Conservation (phyloP, 495 filamentous ascomycete genomes). For the Chaetomium cochliodes region DNA sequence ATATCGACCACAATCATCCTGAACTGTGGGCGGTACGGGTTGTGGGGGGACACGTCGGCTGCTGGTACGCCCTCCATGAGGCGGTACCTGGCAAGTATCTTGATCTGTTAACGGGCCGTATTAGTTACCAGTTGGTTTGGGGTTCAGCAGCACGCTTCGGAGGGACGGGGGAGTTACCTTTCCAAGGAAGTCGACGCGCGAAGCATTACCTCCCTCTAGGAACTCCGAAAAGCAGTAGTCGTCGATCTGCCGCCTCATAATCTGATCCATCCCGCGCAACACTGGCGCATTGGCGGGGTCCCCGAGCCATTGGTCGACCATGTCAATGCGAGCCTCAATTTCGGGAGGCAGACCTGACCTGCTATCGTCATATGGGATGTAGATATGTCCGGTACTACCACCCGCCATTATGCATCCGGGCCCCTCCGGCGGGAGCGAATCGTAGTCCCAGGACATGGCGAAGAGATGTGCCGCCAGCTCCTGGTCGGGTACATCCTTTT, state of each 20-base stretch:
- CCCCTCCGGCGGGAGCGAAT: not conserved
- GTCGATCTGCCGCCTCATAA: constrained; percentile 26
- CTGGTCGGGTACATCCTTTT: not conserved
- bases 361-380: constrained; percentile 18
- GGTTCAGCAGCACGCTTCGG: not conserved
- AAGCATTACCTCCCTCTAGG: constrained; percentile 6
- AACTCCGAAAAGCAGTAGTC: constrained; percentile 22
- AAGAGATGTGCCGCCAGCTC: not conserved
- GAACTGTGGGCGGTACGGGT: constrained; percentile 16
- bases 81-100: constrained; percentile 21
- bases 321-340: constrained; percentile 2
- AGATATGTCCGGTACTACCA: constrained; percentile 13
- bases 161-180: constrained; percentile 8
- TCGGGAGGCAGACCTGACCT: not conserved
- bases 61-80: constrained; percentile 6
- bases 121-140: not conserved
- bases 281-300: not conserved
- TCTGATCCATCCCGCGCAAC: constrained; percentile 10
- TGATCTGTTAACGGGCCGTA: constrained; percentile 18
- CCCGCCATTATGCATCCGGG: constrained; percentile 11
- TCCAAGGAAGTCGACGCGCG: constrained; percentile 8
- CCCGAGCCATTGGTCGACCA: not conserved
- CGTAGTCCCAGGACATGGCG: constrained; percentile 7
- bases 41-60: constrained; percentile 7
- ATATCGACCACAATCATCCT: constrained; percentile 18